phyloP scores from a whole-genome alignment of 2,329 filamentous ascomycete genomes.

The Apiospora aurea region DNA sequence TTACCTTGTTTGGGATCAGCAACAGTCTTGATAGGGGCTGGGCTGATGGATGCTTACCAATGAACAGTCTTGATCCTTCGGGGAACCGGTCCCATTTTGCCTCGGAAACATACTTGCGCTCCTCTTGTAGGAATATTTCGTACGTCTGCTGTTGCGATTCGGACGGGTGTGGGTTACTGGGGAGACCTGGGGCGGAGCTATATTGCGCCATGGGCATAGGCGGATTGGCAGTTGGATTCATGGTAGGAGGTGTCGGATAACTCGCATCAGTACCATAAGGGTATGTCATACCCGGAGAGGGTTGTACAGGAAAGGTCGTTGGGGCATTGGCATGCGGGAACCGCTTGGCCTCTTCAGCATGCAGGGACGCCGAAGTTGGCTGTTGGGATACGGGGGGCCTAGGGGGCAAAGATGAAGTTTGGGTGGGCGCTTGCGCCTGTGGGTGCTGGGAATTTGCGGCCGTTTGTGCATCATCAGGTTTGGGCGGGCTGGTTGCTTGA shows the following conservation, averaged over 20 bases:
- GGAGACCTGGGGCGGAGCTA: slow-evolving; percentile 29
- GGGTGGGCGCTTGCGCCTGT: slow-evolving; percentile 35
- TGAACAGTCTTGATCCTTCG: slow-evolving; percentile 78
- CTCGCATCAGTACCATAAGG: slow-evolving; percentile 43
- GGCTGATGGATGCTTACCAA: slow-evolving; percentile 63
- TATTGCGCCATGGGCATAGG: slow-evolving; percentile 30
- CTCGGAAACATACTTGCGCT: slow-evolving; percentile 77
- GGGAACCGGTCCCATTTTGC: slow-evolving; percentile 85
- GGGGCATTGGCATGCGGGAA: slow-evolving; percentile 44
- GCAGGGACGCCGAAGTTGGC: slow-evolving; percentile 44
- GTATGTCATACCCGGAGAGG: slow-evolving; percentile 43
- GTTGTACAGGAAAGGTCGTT: slow-evolving; percentile 35
- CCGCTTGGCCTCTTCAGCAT: slow-evolving; percentile 35
- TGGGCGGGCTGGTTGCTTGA: slow-evolving; percentile 35
- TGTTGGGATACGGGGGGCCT: slow-evolving; percentile 52
- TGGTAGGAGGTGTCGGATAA: slow-evolving; percentile 29
- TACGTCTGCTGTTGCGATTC: slow-evolving; percentile 58
- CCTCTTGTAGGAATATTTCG: slow-evolving; percentile 75
- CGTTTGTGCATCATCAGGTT: slow-evolving; percentile 30
- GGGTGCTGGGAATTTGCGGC: slow-evolving; percentile 36
- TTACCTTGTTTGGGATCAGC: slow-evolving; percentile 68
- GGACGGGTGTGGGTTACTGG: slow-evolving; percentile 28
- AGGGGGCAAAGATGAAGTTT: slow-evolving; percentile 54
- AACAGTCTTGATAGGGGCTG: no score
- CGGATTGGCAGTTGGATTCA: slow-evolving; percentile 40